Percentiles rank a stretch among this genome's conserved stretches.
phyloP scores from a whole-genome alignment of 2,329 filamentous ascomycete species.

The Colletotrichum kahawae region DNA sequence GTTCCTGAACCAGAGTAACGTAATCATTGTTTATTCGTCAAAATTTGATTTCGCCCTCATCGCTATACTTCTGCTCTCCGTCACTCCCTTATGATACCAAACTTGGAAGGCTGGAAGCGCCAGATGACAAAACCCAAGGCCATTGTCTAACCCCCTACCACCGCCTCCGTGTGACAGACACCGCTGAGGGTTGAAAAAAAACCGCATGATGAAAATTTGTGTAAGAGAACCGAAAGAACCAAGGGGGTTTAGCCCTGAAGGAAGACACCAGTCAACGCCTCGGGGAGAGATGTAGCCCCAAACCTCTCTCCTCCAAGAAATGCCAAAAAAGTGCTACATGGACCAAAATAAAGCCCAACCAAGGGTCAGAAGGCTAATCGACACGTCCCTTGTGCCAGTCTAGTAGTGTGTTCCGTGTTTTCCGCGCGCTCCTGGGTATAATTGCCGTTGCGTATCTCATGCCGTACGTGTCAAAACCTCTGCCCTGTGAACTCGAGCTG shows the following conservation, averaged over 20 bases:
- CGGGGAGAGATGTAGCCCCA: neutral
- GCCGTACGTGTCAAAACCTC: conserved; percentile 7
- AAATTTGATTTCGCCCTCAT: neutral
- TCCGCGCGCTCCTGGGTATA: conserved; percentile 21
- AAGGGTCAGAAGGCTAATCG: neutral
- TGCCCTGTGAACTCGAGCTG: neutral
- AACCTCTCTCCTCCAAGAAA: neutral
- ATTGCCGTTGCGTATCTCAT: conserved; percentile 20
- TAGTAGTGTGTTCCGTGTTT: conserved; percentile 7
- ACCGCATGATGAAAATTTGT: neutral
- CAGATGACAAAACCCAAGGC: neutral
- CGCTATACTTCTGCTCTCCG: neutral
- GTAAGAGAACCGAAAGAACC: neutral
- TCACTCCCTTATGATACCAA: neutral
- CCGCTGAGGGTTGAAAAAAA: neutral
- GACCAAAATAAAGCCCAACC: neutral
- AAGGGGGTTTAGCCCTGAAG: neutral
- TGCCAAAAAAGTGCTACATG: neutral
- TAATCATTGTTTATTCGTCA: neutral
- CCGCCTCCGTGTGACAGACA: neutral
- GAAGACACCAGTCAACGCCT: conserved; percentile 10
- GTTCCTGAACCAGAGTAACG: neutral
- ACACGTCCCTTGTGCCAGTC: conserved; percentile 3
- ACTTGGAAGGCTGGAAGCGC: neutral
- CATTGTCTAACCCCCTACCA: neutral